Conservation (phyloP, 2,329 filamentous ascomycete species). For the Clarireedia homoeocarpa region DNA sequence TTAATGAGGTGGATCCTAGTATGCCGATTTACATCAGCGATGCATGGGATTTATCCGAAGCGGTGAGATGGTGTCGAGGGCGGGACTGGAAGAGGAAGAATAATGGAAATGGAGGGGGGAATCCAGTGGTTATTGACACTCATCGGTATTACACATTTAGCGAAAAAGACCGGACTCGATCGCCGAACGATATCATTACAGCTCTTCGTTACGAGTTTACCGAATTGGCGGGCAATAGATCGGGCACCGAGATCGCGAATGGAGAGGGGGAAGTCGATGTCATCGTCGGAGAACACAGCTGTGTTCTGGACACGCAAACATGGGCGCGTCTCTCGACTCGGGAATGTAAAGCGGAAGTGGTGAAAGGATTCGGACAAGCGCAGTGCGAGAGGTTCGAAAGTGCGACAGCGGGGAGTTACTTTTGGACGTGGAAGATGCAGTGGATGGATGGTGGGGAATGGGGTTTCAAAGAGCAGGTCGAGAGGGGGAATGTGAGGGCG, state of each 20-base stretch:
- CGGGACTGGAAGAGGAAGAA: constrained; percentile 29
- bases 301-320: constrained; percentile 43
- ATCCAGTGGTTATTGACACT: constrained; percentile 48
- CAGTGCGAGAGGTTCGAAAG: constrained; percentile 40
- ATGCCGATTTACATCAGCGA: constrained; percentile 52
- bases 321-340: constrained; percentile 33
- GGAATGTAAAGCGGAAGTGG: constrained; percentile 32
- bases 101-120: constrained; percentile 13
- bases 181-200: constrained; percentile 43
- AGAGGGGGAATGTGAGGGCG: constrained; percentile 35
- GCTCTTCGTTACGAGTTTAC: constrained; percentile 37
- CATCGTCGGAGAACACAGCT: constrained; percentile 51
- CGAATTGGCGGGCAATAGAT: constrained; percentile 35
- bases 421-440: constrained; percentile 53
- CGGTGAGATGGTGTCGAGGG: constrained; percentile 36
- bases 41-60: constrained; percentile 43
- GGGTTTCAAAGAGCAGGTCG: constrained; percentile 47
- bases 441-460: constrained; percentile 56
- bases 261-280: constrained; percentile 36
- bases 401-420: constrained; percentile 43
- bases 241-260: constrained; percentile 31
- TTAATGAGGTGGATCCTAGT: constrained; percentile 38
- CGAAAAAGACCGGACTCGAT: constrained; percentile 42
- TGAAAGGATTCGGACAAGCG: constrained; percentile 39
- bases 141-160: constrained; percentile 52